phyloP scores from a whole-genome alignment of 2,329 filamentous ascomycete genomes.

The Claviceps monticola region DNA sequence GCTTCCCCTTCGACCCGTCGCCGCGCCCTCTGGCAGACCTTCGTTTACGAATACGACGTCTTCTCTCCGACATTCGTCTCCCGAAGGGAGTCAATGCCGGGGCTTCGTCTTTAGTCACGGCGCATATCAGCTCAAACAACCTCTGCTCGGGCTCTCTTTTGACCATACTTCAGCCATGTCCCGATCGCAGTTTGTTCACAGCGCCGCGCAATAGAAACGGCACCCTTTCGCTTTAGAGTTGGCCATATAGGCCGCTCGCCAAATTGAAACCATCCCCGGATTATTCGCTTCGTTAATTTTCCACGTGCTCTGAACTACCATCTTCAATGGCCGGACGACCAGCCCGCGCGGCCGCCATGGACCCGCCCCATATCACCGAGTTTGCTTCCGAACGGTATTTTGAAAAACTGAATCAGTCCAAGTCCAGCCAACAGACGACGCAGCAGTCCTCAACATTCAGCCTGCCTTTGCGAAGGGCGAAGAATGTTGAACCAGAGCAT shows the following conservation, averaged over 20 bases:
- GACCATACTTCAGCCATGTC: conserved; percentile 15
- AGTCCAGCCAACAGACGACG: conserved; percentile 28
- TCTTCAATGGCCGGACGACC: conserved; percentile 20
- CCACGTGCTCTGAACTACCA: not conserved
- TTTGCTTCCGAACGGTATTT: conserved; percentile 54
- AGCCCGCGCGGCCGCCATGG: conserved; percentile 31
- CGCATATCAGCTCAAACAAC: not conserved
- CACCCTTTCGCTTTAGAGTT: conserved; percentile 14
- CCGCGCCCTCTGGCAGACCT: too few relatives aligned
- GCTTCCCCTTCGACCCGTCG: not conserved
- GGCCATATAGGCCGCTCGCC: conserved; percentile 14
- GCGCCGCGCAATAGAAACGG: conserved; percentile 20
- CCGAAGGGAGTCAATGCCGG: not conserved
- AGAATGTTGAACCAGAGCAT: conserved; percentile 17
- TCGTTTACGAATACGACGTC: not conserved
- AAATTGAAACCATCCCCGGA: not conserved
- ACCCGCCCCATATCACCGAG: conserved; percentile 49
- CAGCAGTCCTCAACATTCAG: conserved; percentile 34
- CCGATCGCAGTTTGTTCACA: conserved; percentile 8
- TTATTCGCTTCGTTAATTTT: conserved; percentile 11
- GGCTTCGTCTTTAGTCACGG: not conserved
- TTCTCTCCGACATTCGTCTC: not conserved
- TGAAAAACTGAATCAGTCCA: conserved; percentile 44
- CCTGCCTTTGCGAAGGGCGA: conserved; percentile 32
- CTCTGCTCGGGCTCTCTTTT: not conserved